A percentile compares a stretch with the other conserved stretches of the same genome.
phyloP scores from a whole-genome alignment of 768 basidiomycete species.

The Termitomyces sp. region DNA sequence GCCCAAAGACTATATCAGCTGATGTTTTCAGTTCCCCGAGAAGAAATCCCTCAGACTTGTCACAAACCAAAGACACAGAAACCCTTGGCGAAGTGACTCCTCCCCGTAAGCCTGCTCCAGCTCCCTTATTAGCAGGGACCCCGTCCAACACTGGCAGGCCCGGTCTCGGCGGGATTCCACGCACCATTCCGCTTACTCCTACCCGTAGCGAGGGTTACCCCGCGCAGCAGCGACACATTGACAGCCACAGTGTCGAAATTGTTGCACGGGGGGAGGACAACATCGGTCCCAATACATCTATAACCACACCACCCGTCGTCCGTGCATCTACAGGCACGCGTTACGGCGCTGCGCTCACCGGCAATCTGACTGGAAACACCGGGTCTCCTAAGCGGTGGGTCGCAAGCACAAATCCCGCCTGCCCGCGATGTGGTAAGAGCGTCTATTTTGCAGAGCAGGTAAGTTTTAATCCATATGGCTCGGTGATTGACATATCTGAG shows the following conservation, averaged over 20 bases:
- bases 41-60: background rate
- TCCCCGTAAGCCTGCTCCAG: background rate
- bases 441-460: slow-evolving; percentile 89
- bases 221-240: slow-evolving; percentile 9
- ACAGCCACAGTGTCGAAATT: slow-evolving; percentile 16
- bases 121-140: background rate
- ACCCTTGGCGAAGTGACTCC: background rate
- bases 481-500: slow-evolving; percentile 3
- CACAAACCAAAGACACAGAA: background rate
- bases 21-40: slow-evolving; percentile 1
- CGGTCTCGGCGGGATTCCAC: slow-evolving; percentile 40
- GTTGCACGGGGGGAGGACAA: background rate
- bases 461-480: background rate
- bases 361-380: slow-evolving; percentile 29
- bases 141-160: slow-evolving; percentile 44
- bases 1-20: slow-evolving; percentile 23
- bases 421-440: slow-evolving; percentile 64
- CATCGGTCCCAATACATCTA: slow-evolving; percentile 3
- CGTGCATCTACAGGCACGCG: slow-evolving; percentile 55
- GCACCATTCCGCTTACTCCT: slow-evolving; percentile 47
- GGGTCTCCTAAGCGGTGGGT: slow-evolving; percentile 44
- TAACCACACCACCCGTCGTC: slow-evolving; percentile 21
- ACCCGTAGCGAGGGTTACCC: slow-evolving; percentile 16
- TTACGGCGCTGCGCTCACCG: slow-evolving; percentile 52
- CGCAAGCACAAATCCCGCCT: slow-evolving; percentile 44